phyloP scores from a whole-genome alignment of 768 basidiomycete genomes.

The Ramaria sp. region DNA sequence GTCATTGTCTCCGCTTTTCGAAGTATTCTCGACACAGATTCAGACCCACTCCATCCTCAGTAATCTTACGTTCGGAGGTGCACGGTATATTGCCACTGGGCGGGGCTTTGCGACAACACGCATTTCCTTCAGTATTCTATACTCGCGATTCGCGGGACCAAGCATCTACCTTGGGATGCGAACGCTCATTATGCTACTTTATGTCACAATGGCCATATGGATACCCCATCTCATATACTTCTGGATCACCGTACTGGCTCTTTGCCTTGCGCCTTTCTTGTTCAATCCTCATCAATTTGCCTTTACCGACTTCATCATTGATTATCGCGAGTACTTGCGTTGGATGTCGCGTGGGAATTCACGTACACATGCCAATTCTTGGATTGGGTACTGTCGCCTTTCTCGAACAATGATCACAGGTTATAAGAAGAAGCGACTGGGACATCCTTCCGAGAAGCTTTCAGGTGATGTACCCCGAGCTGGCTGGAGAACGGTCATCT shows the following conservation, averaged over 20 bases:
- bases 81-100: conserved; percentile 96
- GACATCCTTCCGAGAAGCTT: conserved; percentile 94
- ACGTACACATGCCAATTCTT: conserved; percentile 91
- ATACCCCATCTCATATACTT: conserved; percentile 93
- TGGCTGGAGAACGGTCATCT: conserved; percentile 79
- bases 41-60: conserved; percentile 95
- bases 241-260: conserved; percentile 88
- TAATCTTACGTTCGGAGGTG: conserved; percentile 96
- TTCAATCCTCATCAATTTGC: conserved; percentile 99
- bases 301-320: conserved; percentile 92
- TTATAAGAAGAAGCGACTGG: conserved; percentile 98
- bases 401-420: conserved; percentile 98
- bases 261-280: conserved; percentile 93
- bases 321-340: conserved; percentile 90
- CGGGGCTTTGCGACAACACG: conserved; percentile 97
- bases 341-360: conserved; percentile 99
- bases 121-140: conserved; percentile 89
- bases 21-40: conserved; percentile 97
- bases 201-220: conserved; percentile 88
- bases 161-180: conserved; percentile 97
- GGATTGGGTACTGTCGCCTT: conserved; percentile 98
- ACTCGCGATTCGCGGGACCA: conserved; percentile 97
- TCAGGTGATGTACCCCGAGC: conserved; percentile 93
- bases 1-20: conserved; percentile 91
- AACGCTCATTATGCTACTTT: conserved; percentile 84